Percentiles rank a stretch among this genome's conserved stretches.
Conservation (phyloP, 768 basidiomycete genomes). For the Leccinellum rugosiceps region DNA sequence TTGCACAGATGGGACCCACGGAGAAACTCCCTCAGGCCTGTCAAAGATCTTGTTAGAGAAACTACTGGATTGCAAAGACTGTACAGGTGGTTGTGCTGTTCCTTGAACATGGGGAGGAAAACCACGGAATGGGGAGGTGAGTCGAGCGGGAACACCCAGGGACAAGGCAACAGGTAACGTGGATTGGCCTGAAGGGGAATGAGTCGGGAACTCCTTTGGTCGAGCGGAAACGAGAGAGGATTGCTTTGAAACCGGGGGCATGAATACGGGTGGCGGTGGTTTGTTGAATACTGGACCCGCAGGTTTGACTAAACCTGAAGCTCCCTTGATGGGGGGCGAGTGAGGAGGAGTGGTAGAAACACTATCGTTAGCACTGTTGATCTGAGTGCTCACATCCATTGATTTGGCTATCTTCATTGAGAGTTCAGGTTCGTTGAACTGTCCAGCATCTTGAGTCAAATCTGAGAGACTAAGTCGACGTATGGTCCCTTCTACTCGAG, state of each 20-base stretch:
- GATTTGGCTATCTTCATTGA: conserved; percentile 18
- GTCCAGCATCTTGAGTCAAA: conserved; percentile 43
- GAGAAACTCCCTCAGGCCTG: conserved; percentile 38
- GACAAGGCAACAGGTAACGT: conserved; percentile 44
- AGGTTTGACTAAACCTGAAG: conserved; percentile 30
- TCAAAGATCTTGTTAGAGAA: conserved; percentile 53
- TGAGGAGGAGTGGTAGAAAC: conserved; percentile 55
- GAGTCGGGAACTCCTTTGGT: conserved; percentile 33
- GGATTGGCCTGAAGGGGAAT: conserved; percentile 37
- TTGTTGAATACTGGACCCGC: conserved; percentile 60
- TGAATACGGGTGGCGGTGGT: conserved; percentile 31
- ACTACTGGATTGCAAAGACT: conserved; percentile 53
- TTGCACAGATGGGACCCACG: conserved; percentile 61
- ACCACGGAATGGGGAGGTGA: conserved; percentile 26
- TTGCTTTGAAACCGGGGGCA: conserved; percentile 23
- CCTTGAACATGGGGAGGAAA: conserved; percentile 21
- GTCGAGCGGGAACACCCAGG: conserved; percentile 40
- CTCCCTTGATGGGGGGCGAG: conserved; percentile 43
- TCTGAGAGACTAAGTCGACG: conserved; percentile 59
- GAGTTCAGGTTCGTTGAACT: conserved; percentile 9
- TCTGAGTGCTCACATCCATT: conserved; percentile 5
- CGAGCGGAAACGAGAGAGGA: conserved; percentile 1
- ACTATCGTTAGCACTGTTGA: conserved; percentile 31
- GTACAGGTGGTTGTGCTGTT: conserved; percentile 39
- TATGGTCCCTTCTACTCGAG: conserved; percentile 13